Evolutionary conservation across 257 asterid genomes (phyloP), one percentile per base, ranked within the genome.

Genomic region (Nicotiana knightiana): DNA sequence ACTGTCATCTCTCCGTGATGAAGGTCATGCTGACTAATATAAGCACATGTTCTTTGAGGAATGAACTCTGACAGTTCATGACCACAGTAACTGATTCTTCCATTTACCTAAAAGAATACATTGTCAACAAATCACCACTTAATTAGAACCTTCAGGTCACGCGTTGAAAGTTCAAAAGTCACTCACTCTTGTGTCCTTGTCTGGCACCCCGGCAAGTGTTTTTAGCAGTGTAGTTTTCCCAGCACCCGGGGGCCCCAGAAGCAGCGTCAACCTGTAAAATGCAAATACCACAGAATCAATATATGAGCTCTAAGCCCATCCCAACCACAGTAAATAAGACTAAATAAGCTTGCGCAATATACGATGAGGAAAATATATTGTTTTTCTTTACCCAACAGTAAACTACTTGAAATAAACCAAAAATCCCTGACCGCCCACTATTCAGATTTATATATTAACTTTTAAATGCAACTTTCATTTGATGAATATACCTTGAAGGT

Each of bases 1-100:
- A 93, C 99, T 8, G 99, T 95, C 99, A 95, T 88, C 89, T 95
- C 99, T 33, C 97, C 99, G 0, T 95, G 97, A 87, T 95, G 99
- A 84, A 95, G 88, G 35, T 95, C 99, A 43, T 93, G 93, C 82
- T 95, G 98, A 87, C 98, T 95, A 79, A 93, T 93, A 48, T 95
- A 95, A 13, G 99, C 88, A 81, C 98, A 95, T 67, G 98, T 93
- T 83, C 97, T 89, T 88, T 92, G 99, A 64, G 98, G 98, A 75
- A 93, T 84, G 83, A 95, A 93, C 39, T 95, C 97, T 8, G 91
- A 79, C 87, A 93, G 81, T 59, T 95, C 98, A 53, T 92, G 98
- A 58, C 99, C 99, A 82, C 99, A 95, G 33, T 95, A 95, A 12
- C 97, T 91, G 83, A 93, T 85, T 82, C 86, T 90, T 81, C 99